Base-by-base conservation (phyloP, 2,329 filamentous ascomycete species). In the Colletotrichum sojae region DNA sequence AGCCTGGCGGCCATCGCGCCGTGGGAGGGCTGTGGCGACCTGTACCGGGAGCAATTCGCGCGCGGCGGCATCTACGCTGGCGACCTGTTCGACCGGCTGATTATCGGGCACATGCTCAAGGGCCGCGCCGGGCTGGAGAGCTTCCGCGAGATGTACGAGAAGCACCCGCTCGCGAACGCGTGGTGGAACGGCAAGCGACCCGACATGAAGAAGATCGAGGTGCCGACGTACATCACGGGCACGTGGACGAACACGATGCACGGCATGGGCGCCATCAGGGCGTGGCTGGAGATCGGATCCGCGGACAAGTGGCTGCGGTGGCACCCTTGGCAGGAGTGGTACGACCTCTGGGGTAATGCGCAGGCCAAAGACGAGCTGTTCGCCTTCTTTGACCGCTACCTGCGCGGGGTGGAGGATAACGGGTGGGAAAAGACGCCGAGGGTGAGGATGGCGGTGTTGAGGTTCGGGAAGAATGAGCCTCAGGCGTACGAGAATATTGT, bases 361-460 rank as follows among this genome's bases (percentile, higher is more conserved):
- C 25, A 59, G 39, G 59, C 67, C 15, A 71, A 58, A 25, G 74
- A 78, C 1, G 83, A 85, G 59, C 76, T 86, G 1, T 68, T 75
- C 6, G 63, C 70, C 1, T 87, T 84, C 74, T 86, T 86, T 62
- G 84, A 86, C 60, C 74, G 72, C 2, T 87, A 82, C 64, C 75
- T 86, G 16, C 83, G 81, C 39, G 80, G 76, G 0, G 74, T 76
- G 0, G 67, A 36, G 31, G 31, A 82, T 0, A 87, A 86, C 63
- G 81, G 73, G 6, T 86, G 83, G 83, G 80, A 83, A 45, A 75
- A 78, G 45, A 86, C 83, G 0, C 80, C 83, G 0, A 74, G 73
- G 27, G 81, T 86, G 1, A 78, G 83, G 5, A 80, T 78, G 74
- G 78, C 82, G 4, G 71, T 79, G 2, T 73, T 85, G 53, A 52